phyloP scores from a whole-genome alignment of 352 stramenopile species.

The Elongisporangium senticosum region DNA sequence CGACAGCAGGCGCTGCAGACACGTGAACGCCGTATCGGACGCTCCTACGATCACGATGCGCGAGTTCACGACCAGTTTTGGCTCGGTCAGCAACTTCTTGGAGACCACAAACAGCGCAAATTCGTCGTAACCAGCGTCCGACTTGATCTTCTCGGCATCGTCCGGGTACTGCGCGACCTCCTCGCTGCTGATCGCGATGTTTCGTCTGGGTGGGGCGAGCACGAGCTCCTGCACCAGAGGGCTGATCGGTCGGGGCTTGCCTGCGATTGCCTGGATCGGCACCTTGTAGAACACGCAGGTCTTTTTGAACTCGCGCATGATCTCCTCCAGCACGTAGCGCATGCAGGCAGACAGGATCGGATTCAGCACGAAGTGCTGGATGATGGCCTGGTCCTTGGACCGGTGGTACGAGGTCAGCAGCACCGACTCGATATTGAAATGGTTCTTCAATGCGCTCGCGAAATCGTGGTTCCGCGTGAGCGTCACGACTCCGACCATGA shows the following conservation, averaged over 20 bases:
- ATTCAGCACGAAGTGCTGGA: conserved; percentile 66
- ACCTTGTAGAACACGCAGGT: conserved; percentile 60
- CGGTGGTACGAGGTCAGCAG: conserved; percentile 60
- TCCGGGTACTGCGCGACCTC: conserved; percentile 44
- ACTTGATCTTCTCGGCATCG: conserved; percentile 20
- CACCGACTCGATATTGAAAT: conserved; percentile 65
- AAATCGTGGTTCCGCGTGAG: conserved; percentile 44
- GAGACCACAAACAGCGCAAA: conserved; percentile 86
- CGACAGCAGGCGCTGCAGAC: conserved; percentile 65
- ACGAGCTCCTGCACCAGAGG: conserved; percentile 52
- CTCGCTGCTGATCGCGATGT: conserved; percentile 34
- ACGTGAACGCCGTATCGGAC: conserved; percentile 72
- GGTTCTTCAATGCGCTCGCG: conserved; percentile 40
- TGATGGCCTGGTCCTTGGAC: conserved; percentile 56
- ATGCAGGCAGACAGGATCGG: conserved; percentile 61
- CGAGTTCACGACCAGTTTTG: conserved; percentile 77
- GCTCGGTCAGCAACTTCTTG: conserved; percentile 81
- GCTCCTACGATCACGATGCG: conserved; percentile 85
- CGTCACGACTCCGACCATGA: conserved; percentile 35
- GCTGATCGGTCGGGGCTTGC: conserved; percentile 19
- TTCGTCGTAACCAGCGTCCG: conserved; percentile 14
- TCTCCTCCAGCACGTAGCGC: conserved; percentile 67
- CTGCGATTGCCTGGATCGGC: conserved; percentile 11
- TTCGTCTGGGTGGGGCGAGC: conserved; percentile 47
- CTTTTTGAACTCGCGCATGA: conserved; percentile 72